Base-by-base conservation (phyloP, 768 basidiomycete genomes). In the Crassisporium funariophilum region DNA sequence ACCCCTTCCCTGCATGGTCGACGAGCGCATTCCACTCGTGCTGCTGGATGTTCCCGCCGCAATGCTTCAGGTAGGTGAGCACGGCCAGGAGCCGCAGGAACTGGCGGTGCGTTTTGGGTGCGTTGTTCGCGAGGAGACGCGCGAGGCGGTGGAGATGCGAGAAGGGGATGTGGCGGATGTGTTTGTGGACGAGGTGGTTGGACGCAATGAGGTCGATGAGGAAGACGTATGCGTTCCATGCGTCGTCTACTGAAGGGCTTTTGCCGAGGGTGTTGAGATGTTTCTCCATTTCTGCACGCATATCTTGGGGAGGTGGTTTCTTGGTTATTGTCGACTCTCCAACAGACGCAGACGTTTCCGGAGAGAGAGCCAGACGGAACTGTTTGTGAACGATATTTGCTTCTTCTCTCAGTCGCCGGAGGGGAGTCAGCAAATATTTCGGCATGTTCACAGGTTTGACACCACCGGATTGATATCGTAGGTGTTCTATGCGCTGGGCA, bases 1-100 rank as follows among this genome's bases (percentile, higher is more conserved):
- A 81, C 3, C 86, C 85, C 49, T 75, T 78, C 12, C 82, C 88
- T 0, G 84, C 82, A 58, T 72, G 75, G 54, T 85, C 76, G 49
- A 91, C 78, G 35, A 92, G 73, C 6, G 79, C 70, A 59, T 91
- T 91, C 86, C 89, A 91, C 61, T 90, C 80, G 74, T 81, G 81
- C n/a, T 68, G 55, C 52, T 78, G 70, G 23, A 89, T 62, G 9
- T 45, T 66, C 17, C 81, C 84, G 10, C 81, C 83, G n/a, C 68
- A 70, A 16, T 65, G 66, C 47, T 76, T 79, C 31, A 91, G 67
- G 35, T 72, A 74, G 34, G 76, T 76, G 51, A 90, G 58, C 10
- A 89, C 78, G n/a, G 83, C 77, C n/a, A 88, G 70, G 3, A 91
- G 72, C 10, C 81, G 83, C 7, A 83, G 72, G 64, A 84, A 88